Evolutionary conservation across 139 green algal species (phyloP), one percentile per base, ranked within the genome.

Genomic region (Tetradesmus lagerheimii): DNA sequence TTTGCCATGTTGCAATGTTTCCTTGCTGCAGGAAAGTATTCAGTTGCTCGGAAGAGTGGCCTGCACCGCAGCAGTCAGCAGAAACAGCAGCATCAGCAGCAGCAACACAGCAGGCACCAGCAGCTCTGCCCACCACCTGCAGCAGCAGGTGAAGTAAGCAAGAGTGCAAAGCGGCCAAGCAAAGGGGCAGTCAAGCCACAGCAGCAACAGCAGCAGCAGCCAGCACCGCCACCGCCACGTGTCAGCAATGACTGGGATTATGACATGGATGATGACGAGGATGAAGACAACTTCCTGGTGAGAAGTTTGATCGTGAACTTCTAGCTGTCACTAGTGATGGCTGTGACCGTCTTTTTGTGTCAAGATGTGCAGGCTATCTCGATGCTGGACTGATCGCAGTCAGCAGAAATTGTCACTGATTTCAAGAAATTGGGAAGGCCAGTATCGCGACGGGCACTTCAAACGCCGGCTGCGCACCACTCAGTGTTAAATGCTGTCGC

Each of bases 201-300:
- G 83, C 83, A 89, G 64, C 47, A 87, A 18, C 43, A 86, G 43
- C 76, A 84, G 78, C 78, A 84, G 37, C 39, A 84, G 78, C 25
- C n/a, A 11, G 75, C 75, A 31, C 15, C 75, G 0, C 75, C 75
- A 0, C 75, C 75, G 11, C 27, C 75, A 1, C 79, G 81, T 8
- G 16, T 27, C 76, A 16, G 3, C 66, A 34, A 85, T 35, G 86
- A 90, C 75, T 20, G 50, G 27, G 77, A 90, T 34, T 2, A 85
- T 43, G 87, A 90, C 45, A 31, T 79, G 20, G 78, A 91, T 27
- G 81, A 91, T 83, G 83, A 85, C 14, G 86, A 92, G 8, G 89
- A 89, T 47, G 81, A 92, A 35, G 87, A 87, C 9, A 84, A 90
- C 31, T 92, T 92, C 78, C 76, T 92, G 82, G 87, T 90, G 37